Conservation (phyloP, 139 green algal species). For the Chlorella sorokiniana region DNA sequence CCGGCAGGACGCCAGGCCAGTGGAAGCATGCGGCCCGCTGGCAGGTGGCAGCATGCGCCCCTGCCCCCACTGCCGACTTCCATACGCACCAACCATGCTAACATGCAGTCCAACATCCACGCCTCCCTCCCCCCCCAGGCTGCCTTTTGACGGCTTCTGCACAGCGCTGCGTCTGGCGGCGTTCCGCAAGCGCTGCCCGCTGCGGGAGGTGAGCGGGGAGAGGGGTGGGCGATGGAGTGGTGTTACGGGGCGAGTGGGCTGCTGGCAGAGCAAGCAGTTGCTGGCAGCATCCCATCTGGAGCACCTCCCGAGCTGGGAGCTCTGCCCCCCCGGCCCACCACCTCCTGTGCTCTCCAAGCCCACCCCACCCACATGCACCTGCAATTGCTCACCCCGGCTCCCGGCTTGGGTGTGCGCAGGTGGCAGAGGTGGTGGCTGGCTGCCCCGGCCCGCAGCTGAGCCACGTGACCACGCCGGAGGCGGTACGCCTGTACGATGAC, state of each 20-base stretch:
- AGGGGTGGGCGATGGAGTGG: no score
- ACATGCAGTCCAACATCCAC: background rate
- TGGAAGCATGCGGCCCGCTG: no score
- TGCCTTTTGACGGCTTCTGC: slow-evolving; percentile 18
- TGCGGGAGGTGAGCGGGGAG: background rate
- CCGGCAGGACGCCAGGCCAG: background rate
- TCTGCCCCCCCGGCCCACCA: no score
- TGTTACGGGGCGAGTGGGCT: no score
- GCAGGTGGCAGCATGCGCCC: no score
- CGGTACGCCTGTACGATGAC: slow-evolving; percentile 24
- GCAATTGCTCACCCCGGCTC: no score
- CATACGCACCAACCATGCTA: no score
- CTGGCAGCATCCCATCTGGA: no score
- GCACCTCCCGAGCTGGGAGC: no score
- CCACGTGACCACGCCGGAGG: slow-evolving; percentile 1
- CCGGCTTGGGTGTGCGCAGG: background rate
- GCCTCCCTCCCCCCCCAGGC: background rate
- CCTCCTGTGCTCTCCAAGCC: background rate
- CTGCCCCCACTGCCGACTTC: no score
- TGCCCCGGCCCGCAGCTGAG: background rate
- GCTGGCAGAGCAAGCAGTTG: no score
- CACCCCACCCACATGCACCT: background rate
- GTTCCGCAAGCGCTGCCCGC: slow-evolving; percentile 18
- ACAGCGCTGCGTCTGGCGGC: slow-evolving; percentile 24
- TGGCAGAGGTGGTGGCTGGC: background rate